Evolutionary conservation across 2,329 filamentous ascomycete genomes (phyloP), one percentile per base, ranked within the genome.

Genomic region (Colletotrichum tamarilloi): DNA sequence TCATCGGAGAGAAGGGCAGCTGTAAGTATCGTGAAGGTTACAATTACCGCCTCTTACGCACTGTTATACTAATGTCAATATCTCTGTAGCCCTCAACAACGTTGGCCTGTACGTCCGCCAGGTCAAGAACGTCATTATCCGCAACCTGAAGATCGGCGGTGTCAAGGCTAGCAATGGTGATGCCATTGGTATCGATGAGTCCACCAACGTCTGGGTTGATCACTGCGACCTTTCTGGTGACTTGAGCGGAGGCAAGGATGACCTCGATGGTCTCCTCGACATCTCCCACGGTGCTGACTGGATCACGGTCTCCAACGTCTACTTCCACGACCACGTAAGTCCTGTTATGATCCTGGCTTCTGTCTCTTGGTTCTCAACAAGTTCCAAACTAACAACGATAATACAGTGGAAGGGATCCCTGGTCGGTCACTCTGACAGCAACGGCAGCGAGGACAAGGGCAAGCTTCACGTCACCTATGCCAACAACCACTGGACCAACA

Each of bases 401-500:
- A 82, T 19, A 49, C 14, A 75, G 74, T 81, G 77, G 56, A 92
- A 92, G 81, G 88, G 86, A 32, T 89, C 88, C 0, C 85, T 92
- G 12, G 84, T 92, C 68, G 90, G 89, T 7, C 90, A 92, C 84
- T 89, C 86, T 2, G 88, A 92, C 82, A 86, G 77, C 80, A 92
- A 92, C 80, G 82, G 76, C 14, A 82, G 79, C 49, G 90, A 92
- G 76, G 90, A 92, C 77, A 88, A 79, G 3, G 90, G 90, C 73
- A 85, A 88, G 76, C 82, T 92, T 19, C 87, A 83, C 76, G 84
- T 92, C 30, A 92, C 90, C 28, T 90, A 90, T 78, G 84, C 86
- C 80, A 87, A 91, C 83, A 92, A 92, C 85, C 84, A 89, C 84
- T 92, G 85, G 82, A 76, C 81, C 74, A 91, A 92, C 81, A 81